Percentiles rank a stretch among this genome's conserved stretches.
Evolutionary conservation across 2,329 filamentous ascomycete genomes (phyloP).

Genomic region (Stromatinia cepivora): DNA sequence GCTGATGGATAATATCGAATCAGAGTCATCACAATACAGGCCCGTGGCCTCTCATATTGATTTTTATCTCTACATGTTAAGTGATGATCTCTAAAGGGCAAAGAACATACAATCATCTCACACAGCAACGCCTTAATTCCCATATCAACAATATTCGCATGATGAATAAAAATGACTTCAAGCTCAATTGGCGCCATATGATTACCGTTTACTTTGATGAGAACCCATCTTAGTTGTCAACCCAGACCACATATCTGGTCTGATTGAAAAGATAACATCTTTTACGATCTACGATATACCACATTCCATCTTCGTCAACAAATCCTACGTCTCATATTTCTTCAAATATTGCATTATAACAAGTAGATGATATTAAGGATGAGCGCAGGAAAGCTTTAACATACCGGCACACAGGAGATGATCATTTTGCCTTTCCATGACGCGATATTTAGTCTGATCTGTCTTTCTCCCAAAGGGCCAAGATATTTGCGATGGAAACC

Average conservation of each 20-base stretch:
- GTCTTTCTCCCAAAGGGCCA: neutral
- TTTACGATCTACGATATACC: slow-evolving; percentile 78
- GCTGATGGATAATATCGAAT: neutral
- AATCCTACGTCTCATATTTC: slow-evolving; percentile 50
- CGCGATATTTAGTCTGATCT: no score
- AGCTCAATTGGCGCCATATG: slow-evolving; percentile 53
- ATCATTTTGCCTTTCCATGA: no score
- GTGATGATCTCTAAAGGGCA: neutral
- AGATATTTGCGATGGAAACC: no score
- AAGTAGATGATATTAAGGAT: neutral
- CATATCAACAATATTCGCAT: slow-evolving; percentile 46
- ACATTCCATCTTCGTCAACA: slow-evolving; percentile 72
- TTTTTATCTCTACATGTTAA: neutral
- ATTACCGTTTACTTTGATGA: slow-evolving; percentile 52
- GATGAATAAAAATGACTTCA: slow-evolving; percentile 46
- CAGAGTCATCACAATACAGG: neutral
- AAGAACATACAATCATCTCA: neutral
- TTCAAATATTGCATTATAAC: neutral
- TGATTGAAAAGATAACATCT: slow-evolving; percentile 38
- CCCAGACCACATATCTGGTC: neutral
- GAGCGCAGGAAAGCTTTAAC: neutral
- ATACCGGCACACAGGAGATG: neutral
- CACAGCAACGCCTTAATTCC: slow-evolving; percentile 47
- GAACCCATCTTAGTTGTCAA: neutral
- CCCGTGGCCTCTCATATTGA: slow-evolving; percentile 1